Percentiles rank a stretch among this genome's conserved stretches.
phyloP scores from a whole-genome alignment of 768 basidiomycete genomes.

The Leccinum olivaceopallidum region DNA sequence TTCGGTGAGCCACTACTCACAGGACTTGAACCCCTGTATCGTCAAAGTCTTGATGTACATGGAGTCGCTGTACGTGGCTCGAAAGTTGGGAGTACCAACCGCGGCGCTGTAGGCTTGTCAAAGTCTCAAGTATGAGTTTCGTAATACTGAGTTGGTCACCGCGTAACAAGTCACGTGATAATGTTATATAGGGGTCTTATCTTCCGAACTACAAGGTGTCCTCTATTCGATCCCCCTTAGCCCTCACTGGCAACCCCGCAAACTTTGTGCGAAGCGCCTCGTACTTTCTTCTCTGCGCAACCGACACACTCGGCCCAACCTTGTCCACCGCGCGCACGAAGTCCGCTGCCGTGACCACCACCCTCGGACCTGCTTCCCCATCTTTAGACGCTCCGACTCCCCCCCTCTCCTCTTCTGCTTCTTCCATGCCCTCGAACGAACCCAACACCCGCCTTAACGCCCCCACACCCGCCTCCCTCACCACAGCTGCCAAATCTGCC shows the following conservation, averaged over 20 bases:
- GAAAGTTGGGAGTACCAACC: background rate
- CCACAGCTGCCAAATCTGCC: conserved; percentile 85
- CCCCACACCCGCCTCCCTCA: conserved; percentile 87
- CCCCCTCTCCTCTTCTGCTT: conserved; percentile 11
- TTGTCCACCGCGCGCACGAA: conserved; percentile 77
- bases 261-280: conserved; percentile 79
- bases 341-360: conserved; percentile 58
- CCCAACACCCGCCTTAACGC: conserved; percentile 73
- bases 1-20: conserved; percentile 39
- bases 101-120: too few species aligned
- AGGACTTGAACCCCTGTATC: conserved; percentile 98
- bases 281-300: conserved; percentile 79
- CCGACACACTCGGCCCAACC: conserved; percentile 84
- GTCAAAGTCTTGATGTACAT: conserved; percentile 91
- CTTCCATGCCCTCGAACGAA: conserved; percentile 61
- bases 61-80: background rate
- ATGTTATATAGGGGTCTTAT: background rate
- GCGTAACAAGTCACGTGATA: conserved; percentile 26
- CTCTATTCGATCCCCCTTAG: conserved; percentile 31
- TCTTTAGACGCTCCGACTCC: background rate
- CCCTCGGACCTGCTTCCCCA: background rate
- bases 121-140: too few species aligned
- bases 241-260: conserved; percentile 68
- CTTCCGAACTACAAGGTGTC: conserved; percentile 3
- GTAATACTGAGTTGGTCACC: background rate